Base-by-base conservation (phyloP, 306 rosid genomes). In the Pachyrhizus erosus region DNA sequence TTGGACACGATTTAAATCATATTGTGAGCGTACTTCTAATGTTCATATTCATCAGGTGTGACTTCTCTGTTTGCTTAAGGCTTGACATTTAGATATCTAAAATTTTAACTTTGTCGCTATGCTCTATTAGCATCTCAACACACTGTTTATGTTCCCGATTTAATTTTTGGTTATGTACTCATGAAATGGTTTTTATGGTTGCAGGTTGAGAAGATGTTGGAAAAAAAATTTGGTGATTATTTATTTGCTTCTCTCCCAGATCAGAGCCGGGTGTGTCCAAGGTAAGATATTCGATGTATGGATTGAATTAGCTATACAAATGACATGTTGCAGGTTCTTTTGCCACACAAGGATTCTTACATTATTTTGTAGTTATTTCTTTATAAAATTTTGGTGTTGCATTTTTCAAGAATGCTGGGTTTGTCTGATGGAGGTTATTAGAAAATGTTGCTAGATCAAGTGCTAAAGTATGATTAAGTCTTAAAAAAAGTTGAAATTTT, bases 171-270 rank as follows among this genome's bases (percentile, higher is more conserved):
- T 76, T 77, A 68, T 83, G 43, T 45, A 66, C 76, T 61, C 75
- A 18, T 46, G 60, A 71, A 34, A 83, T 5, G 24, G 69, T 73
- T 71, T 26, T 83, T 49, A 72, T 79, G 64, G 72, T 71, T 84
- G 26, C 89, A 95, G 99, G 99, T 96, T 74, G 99, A 96, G 85
- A 93, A 93, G 89, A 93, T 96, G 99, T 80, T 96, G 86, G 99
- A 96, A 89, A 93, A 92, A 71, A 93, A 90, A 61, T 96, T 93
- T 88, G 93, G 84, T 33, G 82, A 90, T 69, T 85, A 80, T 83
- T 86, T 96, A 80, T 96, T 96, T 87, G 82, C 92, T 57, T 88
- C 90, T 80, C 89, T 96, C 45, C 90, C 94, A 0, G 90, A 89
- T 34, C 80, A 87, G 80, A 89, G 84, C 76, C 90, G 98, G 83